Base-by-base conservation (phyloP, 2,329 filamentous ascomycete species). In the Emericellopsis cladophorae region DNA sequence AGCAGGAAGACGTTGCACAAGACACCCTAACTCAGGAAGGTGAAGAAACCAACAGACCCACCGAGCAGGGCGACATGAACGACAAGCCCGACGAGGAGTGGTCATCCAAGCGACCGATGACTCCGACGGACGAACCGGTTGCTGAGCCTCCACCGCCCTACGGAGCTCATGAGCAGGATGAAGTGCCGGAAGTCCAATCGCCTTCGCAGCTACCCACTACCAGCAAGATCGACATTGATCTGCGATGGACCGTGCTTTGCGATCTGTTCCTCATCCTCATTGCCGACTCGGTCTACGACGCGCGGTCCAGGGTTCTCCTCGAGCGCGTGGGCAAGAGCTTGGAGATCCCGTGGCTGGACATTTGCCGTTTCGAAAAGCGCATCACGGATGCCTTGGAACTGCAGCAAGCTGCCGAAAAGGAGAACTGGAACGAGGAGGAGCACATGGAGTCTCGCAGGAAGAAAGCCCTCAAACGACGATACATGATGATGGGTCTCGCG, bases 371-470 rank as follows among this genome's bases (percentile, higher is more conserved):
- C 54, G 92, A 98, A 63, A 96, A 95, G 64, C 82, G 88, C 40
- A 87, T 98, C 6, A 95, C 92, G 7, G 92, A 98, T 60, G 88
- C 92, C 1, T 67, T 98, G 18, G 92, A 98, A 60, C 95, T 98
- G 87, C 90, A 96, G 61, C 88, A 96, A 59, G 80, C 84, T 37
- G 86, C 87, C 6, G 84, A 88, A 47, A 93, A 90, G 53, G 92
- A 98, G 62, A 95, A 90, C 47, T 98, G 92, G 92, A 93, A 95
- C 49, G 92, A 98, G 58, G 82, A 92, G 10, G 86, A 93, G 48
- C 88, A 96, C 56, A 87, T 96, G 71, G 87, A 95, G 58, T 75
- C 70, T 44, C 77, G 92, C 37, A 75, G 85, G 40, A 95, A 95
- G 58, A 65, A 77, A 54, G 86, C 85, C 2, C 68, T 89, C 44